Conservation (phyloP, 352 stramenopile species). For the Phytophthora brassicae region DNA sequence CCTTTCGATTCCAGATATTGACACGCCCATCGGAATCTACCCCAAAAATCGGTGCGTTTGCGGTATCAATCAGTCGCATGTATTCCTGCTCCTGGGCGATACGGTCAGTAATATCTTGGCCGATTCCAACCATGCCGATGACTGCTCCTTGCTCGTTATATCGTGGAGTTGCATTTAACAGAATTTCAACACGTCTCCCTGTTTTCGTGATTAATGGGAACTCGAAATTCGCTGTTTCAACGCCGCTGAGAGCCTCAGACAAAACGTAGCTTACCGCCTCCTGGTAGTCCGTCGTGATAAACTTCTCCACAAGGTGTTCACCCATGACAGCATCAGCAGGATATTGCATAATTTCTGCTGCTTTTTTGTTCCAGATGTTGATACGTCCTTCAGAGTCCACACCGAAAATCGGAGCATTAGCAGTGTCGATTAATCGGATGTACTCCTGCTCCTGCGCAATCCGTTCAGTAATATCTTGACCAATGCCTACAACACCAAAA, state of each 20-base stretch:
- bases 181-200: conserved; percentile 7
- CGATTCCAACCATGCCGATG: conserved; percentile 14
- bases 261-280: conserved; percentile 28
- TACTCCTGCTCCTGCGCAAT: conserved; percentile 27
- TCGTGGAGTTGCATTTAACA: conserved; percentile 9
- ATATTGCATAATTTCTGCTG: conserved; percentile 80
- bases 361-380: conserved; percentile 89
- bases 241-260: conserved; percentile 12
- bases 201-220: conserved; percentile 15
- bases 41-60: conserved; percentile 69
- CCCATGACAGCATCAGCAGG: conserved; percentile 77
- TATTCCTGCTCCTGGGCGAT: conserved; percentile 17
- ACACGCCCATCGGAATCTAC: conserved; percentile 22
- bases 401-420: conserved; percentile 55
- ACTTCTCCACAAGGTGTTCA: conserved; percentile 62
- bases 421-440: conserved; percentile 36
- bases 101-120: conserved; percentile 14
- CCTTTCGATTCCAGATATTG: conserved; percentile 74
- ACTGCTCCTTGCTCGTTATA: conserved; percentile 14
- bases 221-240: conserved; percentile 18
- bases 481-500: conserved; percentile 49
- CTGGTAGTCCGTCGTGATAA: conserved; percentile 59
- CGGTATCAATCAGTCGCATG: conserved; percentile 34
- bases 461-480: conserved; percentile 24
- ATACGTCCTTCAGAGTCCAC: conserved; percentile 62